Percentiles rank a stretch among this genome's conserved stretches.
These are phyloP conservation scores for Zea mays DNA, from an alignment of 176 grass and related monocot genomes.

Conservation along the genomic window Zm-B73-REFERENCE-NAM-5.0 NC_050100.1:79036001-79036500, in stretches of 20 bases:
- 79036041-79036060: background rate
- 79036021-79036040: background rate
- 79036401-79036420: conserved; percentile 84
- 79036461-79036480: conserved; percentile 86
- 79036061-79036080: background rate
- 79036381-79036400: background rate
- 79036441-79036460: conserved; percentile 89
- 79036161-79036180: background rate
- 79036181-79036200: background rate
- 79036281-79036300: conserved; percentile 19
- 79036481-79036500: conserved; percentile 77
- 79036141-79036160: background rate
- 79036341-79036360: background rate
- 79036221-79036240: background rate
- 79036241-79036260: no score
- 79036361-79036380: background rate
- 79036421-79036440: conserved; percentile 85
- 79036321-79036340: conserved; percentile 26
- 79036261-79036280: background rate
- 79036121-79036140: background rate
- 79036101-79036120: background rate
- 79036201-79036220: background rate
- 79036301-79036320: conserved; percentile 39
- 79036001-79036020: background rate
- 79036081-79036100: background rate